Evolutionary conservation across 2,329 filamentous ascomycete species (phyloP).

Genomic region (Colletotrichum liaoningense): DNA sequence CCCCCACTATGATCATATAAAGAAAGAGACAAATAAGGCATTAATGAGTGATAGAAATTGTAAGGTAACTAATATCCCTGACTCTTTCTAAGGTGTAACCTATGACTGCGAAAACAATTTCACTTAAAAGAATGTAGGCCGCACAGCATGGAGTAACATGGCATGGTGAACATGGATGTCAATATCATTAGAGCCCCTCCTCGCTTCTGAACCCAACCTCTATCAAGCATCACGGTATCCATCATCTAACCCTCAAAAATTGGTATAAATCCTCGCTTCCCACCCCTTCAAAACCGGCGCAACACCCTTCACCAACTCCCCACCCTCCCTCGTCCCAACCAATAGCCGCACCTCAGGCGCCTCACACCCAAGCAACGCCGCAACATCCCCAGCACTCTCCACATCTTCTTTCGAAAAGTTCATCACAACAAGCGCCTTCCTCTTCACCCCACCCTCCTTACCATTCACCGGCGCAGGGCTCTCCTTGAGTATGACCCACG

Average conservation of each 20-base stretch:
- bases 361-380: constrained; percentile 37
- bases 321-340: constrained; percentile 39
- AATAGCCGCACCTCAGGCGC: constrained; percentile 40
- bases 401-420: constrained; percentile 56
- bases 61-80: no score
- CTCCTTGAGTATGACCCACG: constrained; percentile 67
- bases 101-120: no score
- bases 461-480: constrained; percentile 37
- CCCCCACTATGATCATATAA: no score
- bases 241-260: constrained; percentile 35
- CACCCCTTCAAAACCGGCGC: constrained; percentile 38
- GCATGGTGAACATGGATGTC: no score
- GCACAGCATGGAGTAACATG: no score
- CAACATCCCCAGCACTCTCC: constrained; percentile 42
- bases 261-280: constrained; percentile 44
- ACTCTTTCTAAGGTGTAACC: no score
- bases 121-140: no score
- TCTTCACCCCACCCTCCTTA: constrained; percentile 32
- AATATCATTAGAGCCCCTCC: background rate
- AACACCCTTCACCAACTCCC: background rate
- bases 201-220: background rate
- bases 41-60: no score
- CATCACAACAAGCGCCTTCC: constrained; percentile 53
- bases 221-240: background rate
- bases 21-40: no score